A percentile compares a stretch with the other conserved stretches of the same genome.
These are phyloP conservation scores for Malus orientalis DNA, from an alignment of 306 rosid genomes.

Conservation along the genomic window DNA sequence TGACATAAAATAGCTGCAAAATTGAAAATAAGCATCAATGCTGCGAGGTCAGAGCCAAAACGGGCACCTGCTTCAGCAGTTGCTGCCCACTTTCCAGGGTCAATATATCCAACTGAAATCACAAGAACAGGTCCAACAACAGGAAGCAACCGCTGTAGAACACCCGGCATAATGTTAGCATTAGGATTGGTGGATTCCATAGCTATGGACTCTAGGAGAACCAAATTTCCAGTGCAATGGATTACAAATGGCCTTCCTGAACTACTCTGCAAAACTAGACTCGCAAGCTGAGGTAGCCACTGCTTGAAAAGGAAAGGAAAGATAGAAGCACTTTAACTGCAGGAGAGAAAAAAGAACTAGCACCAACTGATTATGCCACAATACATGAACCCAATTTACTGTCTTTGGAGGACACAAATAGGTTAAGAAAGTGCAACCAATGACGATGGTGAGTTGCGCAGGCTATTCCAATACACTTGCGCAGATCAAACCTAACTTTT, in stretches of 20 bases:
- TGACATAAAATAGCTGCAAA: slow-evolving; percentile 87
- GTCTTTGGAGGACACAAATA: not conserved
- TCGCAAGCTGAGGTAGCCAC: not conserved
- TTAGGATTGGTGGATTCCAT: slow-evolving; percentile 43
- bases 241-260: not conserved
- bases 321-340: not conserved
- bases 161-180: slow-evolving; percentile 26
- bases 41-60: slow-evolving; percentile 69
- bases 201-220: slow-evolving; percentile 20
- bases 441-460: slow-evolving; percentile 9
- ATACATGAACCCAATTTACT: slow-evolving; percentile 8
- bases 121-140: slow-evolving; percentile 58
- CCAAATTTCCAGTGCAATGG: slow-evolving; percentile 11
- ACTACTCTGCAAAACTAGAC: not conserved
- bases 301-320: not conserved
- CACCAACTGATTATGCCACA: slow-evolving; percentile 2
- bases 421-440: not conserved
- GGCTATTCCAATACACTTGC: slow-evolving; percentile 20
- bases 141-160: slow-evolving; percentile 47
- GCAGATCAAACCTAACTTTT: slow-evolving; percentile 13
- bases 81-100: slow-evolving; percentile 97
- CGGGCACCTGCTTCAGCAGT: slow-evolving; percentile 81
- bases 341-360: not conserved
- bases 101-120: slow-evolving; percentile 78
- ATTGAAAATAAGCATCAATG: slow-evolving; percentile 60